These are phyloP conservation scores for Entonaema liquescens DNA, from an alignment of 495 filamentous ascomycete species.

Conservation along the genomic window DNA sequence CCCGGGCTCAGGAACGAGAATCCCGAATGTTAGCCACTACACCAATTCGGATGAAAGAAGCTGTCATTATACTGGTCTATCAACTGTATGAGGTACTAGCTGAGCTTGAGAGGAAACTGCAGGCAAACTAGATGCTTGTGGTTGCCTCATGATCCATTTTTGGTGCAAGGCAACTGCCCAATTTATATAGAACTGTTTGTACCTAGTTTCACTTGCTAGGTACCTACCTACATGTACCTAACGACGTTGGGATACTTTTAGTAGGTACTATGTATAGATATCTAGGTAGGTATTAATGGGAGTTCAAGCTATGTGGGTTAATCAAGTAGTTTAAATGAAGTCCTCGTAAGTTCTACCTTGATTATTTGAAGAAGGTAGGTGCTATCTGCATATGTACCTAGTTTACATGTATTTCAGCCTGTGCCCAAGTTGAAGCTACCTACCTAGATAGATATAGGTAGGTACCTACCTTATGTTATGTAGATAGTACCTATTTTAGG, in stretches of 20 bases:
- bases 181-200: background rate
- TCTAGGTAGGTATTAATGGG: too few relatives aligned
- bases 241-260: too few relatives aligned
- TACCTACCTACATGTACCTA: too few relatives aligned
- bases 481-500: too few relatives aligned
- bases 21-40: conserved; percentile 42
- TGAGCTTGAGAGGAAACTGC: background rate
- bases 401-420: too few relatives aligned
- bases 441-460: too few relatives aligned
- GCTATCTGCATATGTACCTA: too few relatives aligned
- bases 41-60: conserved; percentile 31
- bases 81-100: background rate
- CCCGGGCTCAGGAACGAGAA: conserved; percentile 45
- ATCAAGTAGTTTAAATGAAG: background rate
- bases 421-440: too few relatives aligned
- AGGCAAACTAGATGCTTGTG: background rate
- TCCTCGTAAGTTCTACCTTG: background rate
- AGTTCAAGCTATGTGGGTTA: background rate
- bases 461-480: too few relatives aligned
- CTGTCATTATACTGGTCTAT: background rate
- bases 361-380: too few relatives aligned
- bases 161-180: conserved; percentile 2
- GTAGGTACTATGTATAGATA: too few relatives aligned
- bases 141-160: background rate
- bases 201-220: background rate